Base-by-base conservation (phyloP, 2,329 filamentous ascomycete species). In the Rhynchosporium agropyri region DNA sequence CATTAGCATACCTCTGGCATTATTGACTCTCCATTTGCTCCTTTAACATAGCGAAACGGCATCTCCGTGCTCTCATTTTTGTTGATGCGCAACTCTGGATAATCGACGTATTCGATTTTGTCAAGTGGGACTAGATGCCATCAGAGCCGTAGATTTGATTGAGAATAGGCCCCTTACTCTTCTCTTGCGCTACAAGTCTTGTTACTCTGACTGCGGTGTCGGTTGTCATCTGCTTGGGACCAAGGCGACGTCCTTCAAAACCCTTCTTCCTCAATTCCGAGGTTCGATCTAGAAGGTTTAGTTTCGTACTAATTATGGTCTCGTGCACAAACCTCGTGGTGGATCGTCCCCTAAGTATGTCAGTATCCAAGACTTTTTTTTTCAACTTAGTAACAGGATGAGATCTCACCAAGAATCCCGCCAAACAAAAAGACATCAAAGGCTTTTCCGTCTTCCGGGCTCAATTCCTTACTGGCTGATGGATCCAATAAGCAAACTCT, bases 361-460 rank as follows among this genome's bases (percentile, higher is more conserved):
- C 59, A 74, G 68, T 51, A 65, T 61, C 33, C 33, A 7, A 48
- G 33, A 20, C 20, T 20, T 20, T 20, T 20, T 20, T 38, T 49
- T 51, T 53, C 40, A 40, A 53, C 46, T 26, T 36, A 38, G 28
- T 36, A n/a, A 20, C 10, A 20, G 40, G 15, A 6, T 36, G 40
- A 51, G n/a, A 26, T 29, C 80, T 73, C 80, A 95, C 92, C 95
- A 66, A 99, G 79, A 72, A 99, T 99, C 13, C 95, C 95, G 51
- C 95, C 95, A 78, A 99, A 99, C 51, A 99, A 79, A 74, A 98
- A 99, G 9, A 91, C 89, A 72, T 96, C 91, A 77, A 99, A 99
- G 2, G 76, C 79, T 40, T 90, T 85, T 28, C 87, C 91, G 78
- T 99, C 95, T 63, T 89, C 87, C 0, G 95, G 95, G 54, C 83